Evolutionary conservation across 2,329 filamentous ascomycete genomes (phyloP).

Genomic region (Ploettnerulaceae sp.): DNA sequence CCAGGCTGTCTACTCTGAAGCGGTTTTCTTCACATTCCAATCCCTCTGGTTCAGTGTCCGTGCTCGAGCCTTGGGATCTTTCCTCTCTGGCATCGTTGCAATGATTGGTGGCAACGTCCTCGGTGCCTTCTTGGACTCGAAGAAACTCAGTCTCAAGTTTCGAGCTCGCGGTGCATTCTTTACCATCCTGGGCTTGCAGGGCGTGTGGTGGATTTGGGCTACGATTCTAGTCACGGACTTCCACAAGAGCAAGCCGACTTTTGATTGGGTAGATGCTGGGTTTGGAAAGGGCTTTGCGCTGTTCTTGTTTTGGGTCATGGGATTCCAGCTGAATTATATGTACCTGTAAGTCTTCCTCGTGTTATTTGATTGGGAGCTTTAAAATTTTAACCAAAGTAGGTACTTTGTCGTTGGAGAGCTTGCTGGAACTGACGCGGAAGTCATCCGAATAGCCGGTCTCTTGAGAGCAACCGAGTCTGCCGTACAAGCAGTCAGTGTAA

Average conservation of each 20-base stretch:
- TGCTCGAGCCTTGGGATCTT: slow-evolving; percentile 63
- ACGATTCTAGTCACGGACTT: slow-evolving; percentile 61
- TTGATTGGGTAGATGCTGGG: slow-evolving; percentile 59
- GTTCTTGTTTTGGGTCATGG: slow-evolving; percentile 61
- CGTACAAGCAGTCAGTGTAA: slow-evolving; percentile 62
- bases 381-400: slow-evolving; percentile 33
- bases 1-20: slow-evolving; percentile 65
- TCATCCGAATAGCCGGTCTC: slow-evolving; percentile 63
- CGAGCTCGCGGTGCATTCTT: slow-evolving; percentile 28
- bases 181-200: slow-evolving; percentile 44
- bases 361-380: neutral
- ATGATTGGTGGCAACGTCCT: slow-evolving; percentile 61
- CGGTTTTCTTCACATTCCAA: slow-evolving; percentile 68
- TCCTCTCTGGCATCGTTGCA: slow-evolving; percentile 63
- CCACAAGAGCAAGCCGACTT: slow-evolving; percentile 50
- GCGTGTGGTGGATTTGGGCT: slow-evolving; percentile 69
- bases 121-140: slow-evolving; percentile 38
- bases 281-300: slow-evolving; percentile 64
- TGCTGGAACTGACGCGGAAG: slow-evolving; percentile 54
- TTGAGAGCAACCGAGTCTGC: slow-evolving; percentile 67
- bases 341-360: slow-evolving; percentile 48
- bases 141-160: slow-evolving; percentile 22
- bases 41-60: slow-evolving; percentile 66
- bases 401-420: slow-evolving; percentile 69
- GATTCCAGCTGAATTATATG: slow-evolving; percentile 71